A percentile compares a stretch with the other conserved stretches of the same genome.
Evolutionary conservation across 139 green algal species (phyloP).

Genomic region (Nannochloris sp.): DNA sequence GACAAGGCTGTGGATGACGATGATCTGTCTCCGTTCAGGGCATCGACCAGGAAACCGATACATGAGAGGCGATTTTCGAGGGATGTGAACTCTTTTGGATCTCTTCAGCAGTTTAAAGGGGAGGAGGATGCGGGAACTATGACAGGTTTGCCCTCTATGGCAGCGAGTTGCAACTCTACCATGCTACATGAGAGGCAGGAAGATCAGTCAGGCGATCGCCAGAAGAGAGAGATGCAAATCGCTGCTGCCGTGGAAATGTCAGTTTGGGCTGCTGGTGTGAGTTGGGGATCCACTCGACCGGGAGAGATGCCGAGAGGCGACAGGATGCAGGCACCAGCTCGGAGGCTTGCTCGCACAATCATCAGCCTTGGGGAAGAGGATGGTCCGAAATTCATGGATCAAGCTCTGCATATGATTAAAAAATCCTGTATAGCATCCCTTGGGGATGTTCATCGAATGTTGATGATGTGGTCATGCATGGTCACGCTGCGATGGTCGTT

Average conservation of each 20-base stretch:
- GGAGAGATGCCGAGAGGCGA: not conserved
- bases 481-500: conserved; percentile 45
- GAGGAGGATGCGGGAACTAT: not conserved
- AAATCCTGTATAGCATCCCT: conserved; percentile 12
- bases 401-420: conserved; percentile 39
- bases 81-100: not conserved
- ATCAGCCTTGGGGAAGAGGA: conserved; percentile 50
- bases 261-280: conserved; percentile 1
- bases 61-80: not conserved
- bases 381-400: conserved; percentile 47
- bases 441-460: conserved; percentile 28
- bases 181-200: not conserved
- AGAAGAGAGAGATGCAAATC: conserved; percentile 5
- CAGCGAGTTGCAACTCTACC: not conserved
- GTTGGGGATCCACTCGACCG: not conserved
- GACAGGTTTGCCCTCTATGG: not conserved
- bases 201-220: not conserved
- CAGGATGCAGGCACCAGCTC: conserved; percentile 49
- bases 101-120: not conserved
- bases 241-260: conserved; percentile 6
- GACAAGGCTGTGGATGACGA: not conserved
- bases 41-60: not conserved
- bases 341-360: conserved; percentile 62
- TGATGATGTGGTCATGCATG: conserved; percentile 47
- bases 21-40: not conserved